Evolutionary conservation across 495 filamentous ascomycete species (phyloP), one percentile per base, ranked within the genome.

Genomic region (Aspergillus asperescens): DNA sequence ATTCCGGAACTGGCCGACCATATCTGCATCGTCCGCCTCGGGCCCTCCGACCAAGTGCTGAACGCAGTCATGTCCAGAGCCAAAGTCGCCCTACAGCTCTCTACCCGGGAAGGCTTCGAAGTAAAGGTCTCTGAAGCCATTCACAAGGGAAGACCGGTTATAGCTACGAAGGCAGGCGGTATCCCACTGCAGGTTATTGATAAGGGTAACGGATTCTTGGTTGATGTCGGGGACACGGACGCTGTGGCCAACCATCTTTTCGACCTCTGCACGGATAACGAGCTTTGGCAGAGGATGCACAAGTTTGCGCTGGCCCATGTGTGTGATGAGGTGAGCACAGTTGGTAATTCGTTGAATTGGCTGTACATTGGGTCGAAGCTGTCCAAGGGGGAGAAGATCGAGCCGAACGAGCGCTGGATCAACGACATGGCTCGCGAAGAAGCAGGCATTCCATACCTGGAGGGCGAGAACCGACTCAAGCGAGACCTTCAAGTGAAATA

Each of bases 51-150:
- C 59, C 89, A 93, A 64, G 69, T 89, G 12, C 81, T 95, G 60
- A 90, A 93, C 60, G 83, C 85, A 0, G 66, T 95, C n/a, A 72
- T 95, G 32, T 83, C 85, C 31, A 83, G 83, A 40, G 83, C 87
- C 2, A 81, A 82, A 50, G 77, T 90, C 18, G 85, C 81, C 0
- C 74, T 92, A 31, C 89, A 95, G 66, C 79, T 95, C 15, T 91
- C 87, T 7, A 90, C 82, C 1, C 81, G 86, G 16, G 89, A 95
- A 64, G 89, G 89, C 3, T 95, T 95, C 59, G 89, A 95, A 64
- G 85, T 93, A 49, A 95, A 94, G 69, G 89, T 95, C 13, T 90
- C 86, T 0, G 89, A 95, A 65, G 89, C 88, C 22, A 75, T 91
- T 7, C 89, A 92, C 65, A 89, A 91, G 57, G 89, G 89, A 19